Evolutionary conservation across 768 basidiomycete species (phyloP), one percentile per base, ranked within the genome.

Genomic region (Boletus eberwhitei): DNA sequence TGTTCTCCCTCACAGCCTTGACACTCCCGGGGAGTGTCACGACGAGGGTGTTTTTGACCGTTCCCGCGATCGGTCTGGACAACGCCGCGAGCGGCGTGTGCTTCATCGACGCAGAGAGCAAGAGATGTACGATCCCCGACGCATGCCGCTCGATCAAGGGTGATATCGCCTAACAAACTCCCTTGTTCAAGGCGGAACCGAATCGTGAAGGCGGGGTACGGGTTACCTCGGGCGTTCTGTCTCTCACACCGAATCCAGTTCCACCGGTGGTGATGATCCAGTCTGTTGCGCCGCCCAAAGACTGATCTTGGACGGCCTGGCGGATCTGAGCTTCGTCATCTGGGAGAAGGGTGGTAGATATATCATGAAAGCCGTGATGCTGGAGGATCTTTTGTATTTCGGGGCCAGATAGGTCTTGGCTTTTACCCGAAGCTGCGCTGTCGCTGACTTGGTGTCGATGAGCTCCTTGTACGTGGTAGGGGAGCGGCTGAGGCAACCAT

Each of bases 221-320:
- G 8, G 13, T 45, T 42, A 89, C 92, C 79, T 96, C 91, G 37
- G 93, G 93, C 5, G 93, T 96, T 41, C 77, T 73, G 70, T 96
- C 93, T 59, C 88, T 75, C 31, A 80, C 74, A 1, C 91, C 88
- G 63, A 93, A 93, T 8, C 93, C 93, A 1, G 93, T 96, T 5
- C 93, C 93, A 17, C 93, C 93, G 0, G 88, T 89, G 7, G 90
- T 89, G 58, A 96, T 74, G 54, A 93, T 79, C 79, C 84, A 85
- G 66, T 92, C 85, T 14, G 87, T 70, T n/a, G 74, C 63, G 3
- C 73, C 75, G 5, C 74, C 66, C 3, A 69, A 64, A 37, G 71
- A 75, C 76, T 82, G 84, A 7, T 65, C 67, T 41, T 69, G 71
- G 7, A 92, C 75, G 12, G 70, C 64, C 8, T 65, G 61, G 24